Conservation (phyloP, 2,329 filamentous ascomycete genomes). For the Penicillium olsonii region DNA sequence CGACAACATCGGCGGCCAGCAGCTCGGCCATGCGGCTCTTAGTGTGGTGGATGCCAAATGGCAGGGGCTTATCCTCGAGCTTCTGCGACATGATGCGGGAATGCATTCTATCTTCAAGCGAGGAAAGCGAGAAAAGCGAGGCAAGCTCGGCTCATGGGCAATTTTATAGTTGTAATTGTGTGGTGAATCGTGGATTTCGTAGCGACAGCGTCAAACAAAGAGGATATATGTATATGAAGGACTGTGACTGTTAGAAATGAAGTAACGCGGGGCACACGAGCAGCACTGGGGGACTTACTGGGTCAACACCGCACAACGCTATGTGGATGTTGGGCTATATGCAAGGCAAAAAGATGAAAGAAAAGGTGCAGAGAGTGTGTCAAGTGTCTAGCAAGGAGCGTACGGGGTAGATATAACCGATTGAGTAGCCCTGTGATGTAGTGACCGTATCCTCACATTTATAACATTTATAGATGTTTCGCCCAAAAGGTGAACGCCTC, state of each 20-base stretch:
- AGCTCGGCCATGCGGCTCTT: constrained; percentile 38
- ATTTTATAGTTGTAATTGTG: neutral
- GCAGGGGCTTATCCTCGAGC: constrained; percentile 25
- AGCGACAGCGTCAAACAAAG: neutral
- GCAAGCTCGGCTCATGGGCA: constrained; percentile 6
- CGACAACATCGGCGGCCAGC: constrained; percentile 64
- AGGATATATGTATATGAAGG: neutral
- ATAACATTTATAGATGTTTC: constrained; percentile 25
- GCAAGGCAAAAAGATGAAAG: neutral
- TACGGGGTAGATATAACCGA: constrained; percentile 13
- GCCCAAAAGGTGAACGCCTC: constrained; percentile 15
- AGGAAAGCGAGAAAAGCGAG: too few species aligned
- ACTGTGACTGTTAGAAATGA: constrained; percentile 17
- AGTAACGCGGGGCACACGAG: constrained; percentile 25
- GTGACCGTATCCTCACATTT: constrained; percentile 20
- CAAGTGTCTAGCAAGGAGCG: constrained; percentile 1
- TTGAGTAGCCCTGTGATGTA: too few species aligned
- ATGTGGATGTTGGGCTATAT: neutral
- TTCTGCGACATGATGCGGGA: constrained; percentile 29
- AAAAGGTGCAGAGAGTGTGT: constrained; percentile 2
- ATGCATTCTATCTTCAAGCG: constrained; percentile 1
- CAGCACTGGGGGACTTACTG: constrained; percentile 18
- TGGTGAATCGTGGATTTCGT: neutral
- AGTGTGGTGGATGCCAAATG: constrained; percentile 32
- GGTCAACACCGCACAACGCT: too few species aligned